A percentile compares a stretch with the other conserved stretches of the same genome.
These are phyloP conservation scores for Filosporella fistucella DNA, from an alignment of 495 filamentous ascomycete species.

Conservation along the genomic window DNA sequence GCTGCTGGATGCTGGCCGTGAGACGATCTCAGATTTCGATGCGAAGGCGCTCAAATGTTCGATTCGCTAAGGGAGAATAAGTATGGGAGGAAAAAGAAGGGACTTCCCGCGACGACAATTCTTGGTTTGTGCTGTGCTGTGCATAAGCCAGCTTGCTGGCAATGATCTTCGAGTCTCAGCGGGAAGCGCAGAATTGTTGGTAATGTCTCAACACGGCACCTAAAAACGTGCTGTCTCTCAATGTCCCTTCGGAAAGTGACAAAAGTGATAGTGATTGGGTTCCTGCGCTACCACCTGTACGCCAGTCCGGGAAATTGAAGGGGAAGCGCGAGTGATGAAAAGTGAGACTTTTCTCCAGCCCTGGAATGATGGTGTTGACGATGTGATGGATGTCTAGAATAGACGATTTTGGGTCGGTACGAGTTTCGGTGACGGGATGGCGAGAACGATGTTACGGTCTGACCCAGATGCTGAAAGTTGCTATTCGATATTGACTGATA, in stretches of 20 bases:
- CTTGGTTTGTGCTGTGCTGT: not conserved
- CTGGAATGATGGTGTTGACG: not conserved
- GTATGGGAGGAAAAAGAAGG: too few species aligned
- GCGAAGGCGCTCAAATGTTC: too few species aligned
- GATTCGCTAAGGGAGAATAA: too few species aligned
- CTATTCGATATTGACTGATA: not conserved
- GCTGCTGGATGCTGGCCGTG: too few species aligned
- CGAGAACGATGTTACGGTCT: not conserved
- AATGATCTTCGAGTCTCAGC: too few species aligned
- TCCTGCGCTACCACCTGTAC: constrained; percentile 9
- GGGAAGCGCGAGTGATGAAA: not conserved
- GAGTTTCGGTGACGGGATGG: not conserved
- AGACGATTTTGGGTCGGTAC: too few species aligned
- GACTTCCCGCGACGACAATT: not conserved
- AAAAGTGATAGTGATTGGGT: constrained; percentile 4
- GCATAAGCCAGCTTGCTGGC: too few species aligned
- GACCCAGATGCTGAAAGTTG: not conserved
- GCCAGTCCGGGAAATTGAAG: constrained; percentile 7
- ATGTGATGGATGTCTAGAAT: not conserved
- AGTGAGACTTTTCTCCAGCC: constrained; percentile 11
- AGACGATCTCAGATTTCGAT: too few species aligned
- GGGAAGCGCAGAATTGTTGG: not conserved
- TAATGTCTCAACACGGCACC: not conserved
- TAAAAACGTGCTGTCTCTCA: not conserved
- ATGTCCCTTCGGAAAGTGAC: constrained; percentile 1